phyloP scores from a whole-genome alignment of 768 basidiomycete genomes.

The Tricholomella constricta region DNA sequence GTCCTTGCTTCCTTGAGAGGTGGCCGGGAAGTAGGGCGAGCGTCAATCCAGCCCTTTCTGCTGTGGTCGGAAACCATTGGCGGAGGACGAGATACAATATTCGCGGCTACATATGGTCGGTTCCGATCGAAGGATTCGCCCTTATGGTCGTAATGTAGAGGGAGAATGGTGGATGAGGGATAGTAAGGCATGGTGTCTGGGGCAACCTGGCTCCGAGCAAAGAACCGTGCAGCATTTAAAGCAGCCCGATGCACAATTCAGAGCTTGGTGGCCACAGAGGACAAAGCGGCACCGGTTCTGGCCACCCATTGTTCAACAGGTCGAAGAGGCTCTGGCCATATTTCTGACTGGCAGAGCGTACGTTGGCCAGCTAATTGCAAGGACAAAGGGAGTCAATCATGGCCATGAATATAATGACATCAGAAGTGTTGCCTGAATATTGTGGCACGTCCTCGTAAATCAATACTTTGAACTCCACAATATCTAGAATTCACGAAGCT shows the following conservation, averaged over 20 bases:
- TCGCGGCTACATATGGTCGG: no score
- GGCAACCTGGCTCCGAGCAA: not conserved
- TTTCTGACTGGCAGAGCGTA: slow-evolving; percentile 3
- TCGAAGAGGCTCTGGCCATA: not conserved
- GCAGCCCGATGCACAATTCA: no score
- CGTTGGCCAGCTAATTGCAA: not conserved
- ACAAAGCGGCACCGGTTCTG: slow-evolving; percentile 8
- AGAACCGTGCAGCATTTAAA: not conserved
- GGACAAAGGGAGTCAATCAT: not conserved
- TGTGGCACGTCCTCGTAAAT: not conserved
- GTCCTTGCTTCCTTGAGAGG: no score
- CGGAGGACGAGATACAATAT: no score
- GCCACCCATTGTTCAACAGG: not conserved
- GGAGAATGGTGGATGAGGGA: not conserved
- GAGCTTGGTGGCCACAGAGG: not conserved
- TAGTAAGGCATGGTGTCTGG: not conserved
- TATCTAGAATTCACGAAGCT: no score
- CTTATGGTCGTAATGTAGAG: not conserved
- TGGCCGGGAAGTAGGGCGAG: no score
- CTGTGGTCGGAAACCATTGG: no score
- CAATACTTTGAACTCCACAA: not conserved
- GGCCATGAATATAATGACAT: not conserved
- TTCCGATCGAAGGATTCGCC: no score
- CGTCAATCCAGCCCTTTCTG: no score
- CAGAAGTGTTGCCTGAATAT: not conserved